A percentile compares a stretch with the other conserved stretches of the same genome.
Conservation (phyloP, 2,329 filamentous ascomycete species). For the Claviceps citrina region DNA sequence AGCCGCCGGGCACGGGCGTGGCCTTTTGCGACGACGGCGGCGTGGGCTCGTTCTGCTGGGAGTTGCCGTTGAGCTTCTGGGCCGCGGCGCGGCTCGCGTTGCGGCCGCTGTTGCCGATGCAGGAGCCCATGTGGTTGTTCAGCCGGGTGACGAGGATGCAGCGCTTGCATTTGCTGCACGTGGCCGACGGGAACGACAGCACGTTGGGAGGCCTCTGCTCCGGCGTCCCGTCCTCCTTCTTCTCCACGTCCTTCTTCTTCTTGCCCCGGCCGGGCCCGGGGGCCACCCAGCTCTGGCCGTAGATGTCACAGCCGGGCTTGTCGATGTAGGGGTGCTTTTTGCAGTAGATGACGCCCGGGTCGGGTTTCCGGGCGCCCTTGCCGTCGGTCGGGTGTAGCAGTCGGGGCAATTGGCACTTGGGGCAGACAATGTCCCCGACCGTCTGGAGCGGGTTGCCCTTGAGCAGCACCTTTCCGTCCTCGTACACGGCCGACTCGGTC, state of each 20-base stretch:
- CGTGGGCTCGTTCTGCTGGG: conserved; percentile 39
- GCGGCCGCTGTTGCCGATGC: conserved; percentile 49
- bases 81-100: conserved; percentile 47
- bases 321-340: conserved; percentile 66
- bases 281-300: conserved; percentile 66
- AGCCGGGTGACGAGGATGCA: conserved; percentile 49
- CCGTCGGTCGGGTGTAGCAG: conserved; percentile 59
- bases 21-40: conserved; percentile 48
- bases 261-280: conserved; percentile 56
- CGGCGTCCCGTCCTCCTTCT: conserved; percentile 34
- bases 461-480: conserved; percentile 51
- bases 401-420: conserved; percentile 58
- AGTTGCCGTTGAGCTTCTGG: conserved; percentile 45
- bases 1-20: conserved; percentile 39
- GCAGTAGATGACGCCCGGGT: conserved; percentile 59
- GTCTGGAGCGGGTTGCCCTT: conserved; percentile 60
- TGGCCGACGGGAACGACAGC: conserved; percentile 48
- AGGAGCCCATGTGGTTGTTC: conserved; percentile 54
- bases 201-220: conserved; percentile 46
- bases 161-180: conserved; percentile 51
- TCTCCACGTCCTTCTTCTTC: conserved; percentile 65
- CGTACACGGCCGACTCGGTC: conserved; percentile 53
- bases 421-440: conserved; percentile 56
- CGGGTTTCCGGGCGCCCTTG: conserved; percentile 48
- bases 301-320: conserved; percentile 63